Evolutionary conservation across 805 yeast genomes (phyloP).

Genomic region (Hagleromyces aurorensis): DNA sequence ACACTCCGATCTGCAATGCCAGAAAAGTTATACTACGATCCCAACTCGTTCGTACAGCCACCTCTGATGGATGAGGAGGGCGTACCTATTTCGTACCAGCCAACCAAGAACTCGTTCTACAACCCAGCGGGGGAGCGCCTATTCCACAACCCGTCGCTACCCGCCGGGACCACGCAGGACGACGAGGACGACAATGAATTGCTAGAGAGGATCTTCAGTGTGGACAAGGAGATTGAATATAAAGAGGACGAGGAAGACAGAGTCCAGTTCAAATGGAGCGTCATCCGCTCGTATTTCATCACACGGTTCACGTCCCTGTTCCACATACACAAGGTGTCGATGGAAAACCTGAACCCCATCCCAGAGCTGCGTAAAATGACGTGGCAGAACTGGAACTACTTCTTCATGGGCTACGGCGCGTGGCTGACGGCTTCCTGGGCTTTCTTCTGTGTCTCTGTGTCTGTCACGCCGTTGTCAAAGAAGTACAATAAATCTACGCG

Average conservation of each 20-base stretch:
- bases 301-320: slow-evolving; percentile 25
- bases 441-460: slow-evolving; percentile 54
- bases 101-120: slow-evolving; percentile 1
- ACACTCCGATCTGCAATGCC: no score
- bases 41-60: slow-evolving; percentile 2
- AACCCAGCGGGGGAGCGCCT: slow-evolving; percentile 3
- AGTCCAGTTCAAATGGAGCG: slow-evolving; percentile 2
- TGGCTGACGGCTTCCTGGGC: slow-evolving; percentile 74
- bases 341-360: slow-evolving; percentile 36
- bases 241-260: slow-evolving; percentile 9
- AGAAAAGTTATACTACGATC: slow-evolving; percentile 2
- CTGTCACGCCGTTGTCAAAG: slow-evolving; percentile 43
- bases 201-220: slow-evolving; percentile 6
- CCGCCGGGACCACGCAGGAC: slow-evolving; percentile 7
- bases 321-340: slow-evolving; percentile 21
- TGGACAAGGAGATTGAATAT: slow-evolving; percentile 7
- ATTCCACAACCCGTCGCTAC: slow-evolving; percentile 11
- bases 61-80: slow-evolving; percentile 4
- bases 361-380: slow-evolving; percentile 34
- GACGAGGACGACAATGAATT: slow-evolving; percentile 7
- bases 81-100: slow-evolving; percentile 1
- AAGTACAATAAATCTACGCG: slow-evolving; percentile 38
- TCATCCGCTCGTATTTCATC: slow-evolving; percentile 14
- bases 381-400: slow-evolving; percentile 46
- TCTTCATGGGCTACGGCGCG: slow-evolving; percentile 50